Conservation (phyloP, 2,329 filamentous ascomycete species). For the Ophiostoma populinum region DNA sequence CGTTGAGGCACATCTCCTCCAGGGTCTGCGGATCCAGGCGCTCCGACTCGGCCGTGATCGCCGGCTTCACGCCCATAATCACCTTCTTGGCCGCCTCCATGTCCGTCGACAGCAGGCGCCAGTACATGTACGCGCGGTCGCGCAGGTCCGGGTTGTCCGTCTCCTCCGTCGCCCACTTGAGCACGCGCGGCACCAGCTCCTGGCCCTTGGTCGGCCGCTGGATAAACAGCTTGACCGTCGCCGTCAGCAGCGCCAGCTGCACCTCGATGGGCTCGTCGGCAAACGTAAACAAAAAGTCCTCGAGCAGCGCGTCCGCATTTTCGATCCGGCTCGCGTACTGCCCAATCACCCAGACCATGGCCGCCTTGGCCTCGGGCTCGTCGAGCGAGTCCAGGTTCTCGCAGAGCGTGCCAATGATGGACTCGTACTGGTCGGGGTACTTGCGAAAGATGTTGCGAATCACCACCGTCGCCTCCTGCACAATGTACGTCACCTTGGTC, state of each 20-base stretch:
- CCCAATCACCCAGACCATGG: slow-evolving; percentile 98
- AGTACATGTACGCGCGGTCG: slow-evolving; percentile 98
- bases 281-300: slow-evolving; percentile 91
- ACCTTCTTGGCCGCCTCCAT: slow-evolving; percentile 71
- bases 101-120: slow-evolving; percentile 85
- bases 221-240: slow-evolving; percentile 95
- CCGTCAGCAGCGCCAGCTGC: slow-evolving; percentile 82
- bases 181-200: slow-evolving; percentile 77
- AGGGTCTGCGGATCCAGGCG: slow-evolving; percentile 79
- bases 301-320: slow-evolving; percentile 81
- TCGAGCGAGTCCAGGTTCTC: slow-evolving; percentile 93
- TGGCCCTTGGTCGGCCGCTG: slow-evolving; percentile 90
- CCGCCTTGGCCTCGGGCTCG: slow-evolving; percentile 93
- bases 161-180: slow-evolving; percentile 98
- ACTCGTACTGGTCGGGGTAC: slow-evolving; percentile 97
- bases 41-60: slow-evolving; percentile 91
- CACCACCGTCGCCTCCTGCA: slow-evolving; percentile 95
- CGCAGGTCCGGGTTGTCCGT: slow-evolving; percentile 97
- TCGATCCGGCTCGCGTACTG: slow-evolving; percentile 96
- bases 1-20: slow-evolving; percentile 93
- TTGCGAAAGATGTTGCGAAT: slow-evolving; percentile 99
- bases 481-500: slow-evolving; percentile 97
- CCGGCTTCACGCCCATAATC: slow-evolving; percentile 94
- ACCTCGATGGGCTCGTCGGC: slow-evolving; percentile 91
- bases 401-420: slow-evolving; percentile 88